phyloP scores from a whole-genome alignment of 2,329 filamentous ascomycete genomes.

The Botrytis medusae region DNA sequence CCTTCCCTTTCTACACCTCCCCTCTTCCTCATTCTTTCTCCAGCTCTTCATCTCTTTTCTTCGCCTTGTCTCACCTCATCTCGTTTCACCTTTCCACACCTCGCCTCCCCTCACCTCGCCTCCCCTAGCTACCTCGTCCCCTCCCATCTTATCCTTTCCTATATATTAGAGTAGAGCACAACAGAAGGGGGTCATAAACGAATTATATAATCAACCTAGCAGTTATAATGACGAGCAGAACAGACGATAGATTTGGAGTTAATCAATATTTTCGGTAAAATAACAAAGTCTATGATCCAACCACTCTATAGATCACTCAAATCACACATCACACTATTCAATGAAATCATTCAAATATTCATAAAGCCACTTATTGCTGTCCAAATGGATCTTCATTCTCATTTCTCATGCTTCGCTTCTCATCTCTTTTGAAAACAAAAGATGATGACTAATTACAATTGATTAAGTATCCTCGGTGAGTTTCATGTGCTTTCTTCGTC shows the following conservation, averaged over 20 bases:
- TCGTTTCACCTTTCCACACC: too few species aligned
- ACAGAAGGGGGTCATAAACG: not conserved
- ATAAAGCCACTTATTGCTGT: not conserved
- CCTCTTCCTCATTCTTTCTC: too few species aligned
- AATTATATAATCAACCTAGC: not conserved
- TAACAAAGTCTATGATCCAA: not conserved
- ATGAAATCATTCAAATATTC: not conserved
- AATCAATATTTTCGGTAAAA: not conserved
- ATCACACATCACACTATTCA: not conserved
- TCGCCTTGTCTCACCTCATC: too few species aligned
- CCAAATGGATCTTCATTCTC: constrained; percentile 1
- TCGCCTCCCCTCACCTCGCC: too few species aligned
- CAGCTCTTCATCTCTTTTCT: too few species aligned
- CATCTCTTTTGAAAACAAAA: not conserved
- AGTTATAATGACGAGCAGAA: not conserved
- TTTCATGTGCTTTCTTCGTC: not conserved
- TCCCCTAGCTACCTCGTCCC: not conserved
- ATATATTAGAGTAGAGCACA: not conserved
- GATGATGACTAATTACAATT: constrained; percentile 13
- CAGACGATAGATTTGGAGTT: not conserved
- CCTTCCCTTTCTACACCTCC: too few species aligned
- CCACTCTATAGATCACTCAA: not conserved
- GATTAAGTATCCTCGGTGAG: not conserved
- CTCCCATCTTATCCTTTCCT: not conserved
- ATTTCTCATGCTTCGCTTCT: constrained; percentile 11